phyloP scores from a whole-genome alignment of 73 alveolate species.

The Tetrahymena elliotti region DNA sequence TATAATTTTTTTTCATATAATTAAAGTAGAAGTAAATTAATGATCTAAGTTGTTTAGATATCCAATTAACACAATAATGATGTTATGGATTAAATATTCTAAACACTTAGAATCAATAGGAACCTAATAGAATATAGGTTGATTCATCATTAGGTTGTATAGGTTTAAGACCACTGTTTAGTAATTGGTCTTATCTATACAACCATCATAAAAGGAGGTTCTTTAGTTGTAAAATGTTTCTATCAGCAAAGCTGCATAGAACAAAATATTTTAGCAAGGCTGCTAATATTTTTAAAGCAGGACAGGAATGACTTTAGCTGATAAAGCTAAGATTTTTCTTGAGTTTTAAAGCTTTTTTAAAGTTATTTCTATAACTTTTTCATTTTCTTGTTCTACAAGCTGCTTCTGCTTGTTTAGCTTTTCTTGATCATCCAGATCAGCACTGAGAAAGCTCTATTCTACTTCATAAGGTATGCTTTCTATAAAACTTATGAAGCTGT shows the following conservation, averaged over 20 bases:
- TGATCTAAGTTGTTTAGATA: neutral
- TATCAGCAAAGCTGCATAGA: neutral
- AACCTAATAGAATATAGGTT: neutral
- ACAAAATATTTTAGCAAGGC: neutral
- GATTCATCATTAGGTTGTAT: neutral
- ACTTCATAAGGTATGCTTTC: neutral
- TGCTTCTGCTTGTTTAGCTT: neutral
- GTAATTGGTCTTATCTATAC: neutral
- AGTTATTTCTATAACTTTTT: neutral
- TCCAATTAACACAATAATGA: neutral
- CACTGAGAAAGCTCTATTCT: neutral
- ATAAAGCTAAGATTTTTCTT: neutral
- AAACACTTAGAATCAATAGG: neutral
- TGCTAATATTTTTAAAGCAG: neutral
- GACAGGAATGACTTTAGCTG: neutral
- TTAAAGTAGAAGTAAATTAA: neutral
- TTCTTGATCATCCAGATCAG: neutral
- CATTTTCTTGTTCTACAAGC: neutral
- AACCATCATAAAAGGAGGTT: neutral
- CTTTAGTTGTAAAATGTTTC: neutral
- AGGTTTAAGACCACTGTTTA: neutral
- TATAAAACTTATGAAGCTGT: neutral
- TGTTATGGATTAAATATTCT: neutral
- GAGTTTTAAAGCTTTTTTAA: neutral
- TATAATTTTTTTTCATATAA: neutral